Conservation (phyloP, 352 stramenopile species). For the Phytopythium mirpurense region DNA sequence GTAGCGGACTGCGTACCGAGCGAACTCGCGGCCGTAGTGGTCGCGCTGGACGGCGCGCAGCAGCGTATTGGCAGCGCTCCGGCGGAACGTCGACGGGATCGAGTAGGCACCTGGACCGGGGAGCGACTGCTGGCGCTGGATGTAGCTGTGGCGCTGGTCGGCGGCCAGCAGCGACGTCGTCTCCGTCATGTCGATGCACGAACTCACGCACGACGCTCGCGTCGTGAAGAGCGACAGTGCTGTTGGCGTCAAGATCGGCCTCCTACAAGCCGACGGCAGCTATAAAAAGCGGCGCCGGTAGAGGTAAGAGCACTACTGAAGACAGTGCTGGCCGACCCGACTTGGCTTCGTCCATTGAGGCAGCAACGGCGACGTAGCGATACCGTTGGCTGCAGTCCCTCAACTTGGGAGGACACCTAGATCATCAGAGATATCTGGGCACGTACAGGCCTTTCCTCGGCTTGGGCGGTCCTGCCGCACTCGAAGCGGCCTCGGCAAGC, state of each 20-base stretch:
- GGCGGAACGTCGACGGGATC: constrained; percentile 53
- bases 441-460: constrained; percentile 7
- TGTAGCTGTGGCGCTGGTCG: constrained; percentile 41
- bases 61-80: constrained; percentile 22
- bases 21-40: constrained; percentile 53
- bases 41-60: constrained; percentile 41
- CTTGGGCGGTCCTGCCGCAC: neutral
- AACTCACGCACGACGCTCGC: too few species aligned
- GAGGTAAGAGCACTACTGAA: too few species aligned
- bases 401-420: neutral
- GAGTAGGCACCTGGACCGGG: constrained; percentile 46
- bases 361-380: neutral
- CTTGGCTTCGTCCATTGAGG: neutral
- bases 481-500: neutral
- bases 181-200: neutral
- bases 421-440: constrained; percentile 12
- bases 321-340: too few species aligned
- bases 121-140: constrained; percentile 40
- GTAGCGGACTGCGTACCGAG: constrained; percentile 27
- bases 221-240: neutral
- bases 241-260: neutral
- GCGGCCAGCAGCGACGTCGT: neutral
- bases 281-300: neutral
- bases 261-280: neutral
- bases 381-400: too few species aligned